Conservation (phyloP, 2,329 filamentous ascomycete genomes). For the Tolypocladium tropicale region DNA sequence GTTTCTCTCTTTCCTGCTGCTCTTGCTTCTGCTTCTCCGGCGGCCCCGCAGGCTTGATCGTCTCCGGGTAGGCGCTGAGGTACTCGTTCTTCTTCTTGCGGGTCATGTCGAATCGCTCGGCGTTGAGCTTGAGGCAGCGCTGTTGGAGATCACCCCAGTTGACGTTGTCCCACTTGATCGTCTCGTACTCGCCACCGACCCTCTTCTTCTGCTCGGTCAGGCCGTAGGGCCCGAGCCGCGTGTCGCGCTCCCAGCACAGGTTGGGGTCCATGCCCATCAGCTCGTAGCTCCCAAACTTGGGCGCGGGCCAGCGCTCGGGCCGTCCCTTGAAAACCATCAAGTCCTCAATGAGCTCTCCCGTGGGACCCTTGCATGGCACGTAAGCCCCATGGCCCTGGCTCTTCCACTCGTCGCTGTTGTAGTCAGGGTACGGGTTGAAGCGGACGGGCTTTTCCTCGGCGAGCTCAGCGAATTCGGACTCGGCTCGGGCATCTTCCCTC, state of each 20-base stretch:
- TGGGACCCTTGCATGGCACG: slow-evolving; percentile 54
- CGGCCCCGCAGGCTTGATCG: slow-evolving; percentile 8
- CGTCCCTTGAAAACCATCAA: slow-evolving; percentile 53
- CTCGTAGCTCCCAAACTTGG: slow-evolving; percentile 53
- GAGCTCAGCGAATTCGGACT: slow-evolving; percentile 32
- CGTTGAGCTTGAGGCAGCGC: slow-evolving; percentile 55
- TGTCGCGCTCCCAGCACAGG: slow-evolving; percentile 58
- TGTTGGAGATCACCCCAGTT: slow-evolving; percentile 64
- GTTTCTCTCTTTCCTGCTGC: slow-evolving; percentile 1
- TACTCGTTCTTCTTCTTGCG: slow-evolving; percentile 31
- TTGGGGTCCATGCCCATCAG: slow-evolving; percentile 50
- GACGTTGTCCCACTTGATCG: slow-evolving; percentile 51
- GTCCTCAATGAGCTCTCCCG: slow-evolving; percentile 49
- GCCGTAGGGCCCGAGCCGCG: slow-evolving; percentile 59
- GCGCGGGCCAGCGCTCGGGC: slow-evolving; percentile 46
- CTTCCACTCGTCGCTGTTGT: slow-evolving; percentile 54
- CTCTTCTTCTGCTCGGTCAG: slow-evolving; percentile 38
- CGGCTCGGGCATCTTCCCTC: slow-evolving; percentile 20
- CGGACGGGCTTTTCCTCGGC: slow-evolving; percentile 38
- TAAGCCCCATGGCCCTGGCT: slow-evolving; percentile 45
- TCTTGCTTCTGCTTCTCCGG: slow-evolving; percentile 4
- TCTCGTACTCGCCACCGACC: slow-evolving; percentile 23
- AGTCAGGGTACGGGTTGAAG: slow-evolving; percentile 63
- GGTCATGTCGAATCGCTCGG: slow-evolving; percentile 46
- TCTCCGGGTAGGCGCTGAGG: slow-evolving; percentile 29